These are phyloP conservation scores for Naganishia antarctica DNA, from an alignment of 768 basidiomycete genomes.

Conservation along the genomic window DNA sequence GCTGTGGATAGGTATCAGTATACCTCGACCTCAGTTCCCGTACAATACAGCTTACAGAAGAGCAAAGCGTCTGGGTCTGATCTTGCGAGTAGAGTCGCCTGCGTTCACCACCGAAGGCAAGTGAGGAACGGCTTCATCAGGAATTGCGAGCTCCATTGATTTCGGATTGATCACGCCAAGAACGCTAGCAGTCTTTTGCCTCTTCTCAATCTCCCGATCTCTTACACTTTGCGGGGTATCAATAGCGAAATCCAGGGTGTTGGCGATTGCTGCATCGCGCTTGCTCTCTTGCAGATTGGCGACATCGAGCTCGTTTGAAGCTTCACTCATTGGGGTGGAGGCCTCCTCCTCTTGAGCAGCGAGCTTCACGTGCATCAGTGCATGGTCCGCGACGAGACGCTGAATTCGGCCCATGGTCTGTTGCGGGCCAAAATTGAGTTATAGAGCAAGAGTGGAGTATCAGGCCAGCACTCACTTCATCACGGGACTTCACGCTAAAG, in stretches of 20 bases:
- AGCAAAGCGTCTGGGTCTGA: conserved; percentile 57
- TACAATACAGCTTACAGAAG: conserved; percentile 49
- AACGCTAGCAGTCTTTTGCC: conserved; percentile 9
- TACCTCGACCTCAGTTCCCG: not conserved
- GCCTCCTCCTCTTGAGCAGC: conserved; percentile 5
- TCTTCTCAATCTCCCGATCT: conserved; percentile 5
- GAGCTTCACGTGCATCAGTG: conserved; percentile 24
- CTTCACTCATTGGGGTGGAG: not conserved
- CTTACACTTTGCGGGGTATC: conserved; percentile 6
- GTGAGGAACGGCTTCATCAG: conserved; percentile 39
- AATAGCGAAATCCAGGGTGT: conserved; percentile 13
- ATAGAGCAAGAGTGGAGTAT: no score
- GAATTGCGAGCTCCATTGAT: conserved; percentile 28
- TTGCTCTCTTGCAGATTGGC: conserved; percentile 4
- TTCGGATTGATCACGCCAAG: conserved; percentile 14
- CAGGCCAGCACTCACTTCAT: conserved; percentile 49
- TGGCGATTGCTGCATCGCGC: conserved; percentile 16
- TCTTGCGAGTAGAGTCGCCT: conserved; percentile 7
- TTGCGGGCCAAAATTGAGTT: no score
- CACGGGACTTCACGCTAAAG: conserved; percentile 50
- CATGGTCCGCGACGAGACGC: conserved; percentile 53
- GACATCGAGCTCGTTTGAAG: not conserved
- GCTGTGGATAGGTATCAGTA: conserved; percentile 6
- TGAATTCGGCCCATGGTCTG: conserved; percentile 42
- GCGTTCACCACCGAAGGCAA: conserved; percentile 46